Conservation (phyloP, 2,329 filamentous ascomycete species). For the Aspergillus intermedius region DNA sequence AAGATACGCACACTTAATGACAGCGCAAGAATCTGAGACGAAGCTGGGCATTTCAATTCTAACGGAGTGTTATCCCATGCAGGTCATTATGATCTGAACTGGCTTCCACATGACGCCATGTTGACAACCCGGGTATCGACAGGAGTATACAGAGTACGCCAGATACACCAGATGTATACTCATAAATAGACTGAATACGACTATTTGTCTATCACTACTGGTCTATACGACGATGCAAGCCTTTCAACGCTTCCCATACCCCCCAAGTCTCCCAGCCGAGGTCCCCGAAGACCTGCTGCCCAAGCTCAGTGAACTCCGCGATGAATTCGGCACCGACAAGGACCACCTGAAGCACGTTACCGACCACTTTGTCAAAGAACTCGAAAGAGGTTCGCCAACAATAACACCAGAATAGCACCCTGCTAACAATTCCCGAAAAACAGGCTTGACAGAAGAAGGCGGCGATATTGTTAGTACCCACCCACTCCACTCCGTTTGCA, state of each 20-base stretch:
- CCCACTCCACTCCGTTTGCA: background rate
- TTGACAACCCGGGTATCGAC: no score
- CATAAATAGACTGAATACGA: no score
- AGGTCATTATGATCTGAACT: no score
- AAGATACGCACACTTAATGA: no score
- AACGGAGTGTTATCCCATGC: no score
- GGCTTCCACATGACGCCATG: no score
- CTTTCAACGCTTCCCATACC: constrained; percentile 7
- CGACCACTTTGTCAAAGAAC: constrained; percentile 74
- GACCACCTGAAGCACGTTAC: constrained; percentile 77
- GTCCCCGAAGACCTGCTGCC: constrained; percentile 65
- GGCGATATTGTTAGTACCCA: constrained; percentile 67
- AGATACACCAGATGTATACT: no score
- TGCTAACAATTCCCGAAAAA: background rate
- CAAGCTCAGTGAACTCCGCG: constrained; percentile 71
- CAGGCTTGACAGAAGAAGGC: constrained; percentile 70
- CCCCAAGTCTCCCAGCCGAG: constrained; percentile 11
- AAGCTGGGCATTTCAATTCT: no score
- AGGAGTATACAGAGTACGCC: no score
- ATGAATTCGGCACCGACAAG: constrained; percentile 66
- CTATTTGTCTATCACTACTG: no score
- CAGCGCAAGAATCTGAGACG: no score
- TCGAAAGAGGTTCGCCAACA: constrained; percentile 60
- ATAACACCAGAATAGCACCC: background rate
- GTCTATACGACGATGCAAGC: no score